phyloP scores from a whole-genome alignment of 179 eudicot genomes.

The Amaranthus tricolor region DNA sequence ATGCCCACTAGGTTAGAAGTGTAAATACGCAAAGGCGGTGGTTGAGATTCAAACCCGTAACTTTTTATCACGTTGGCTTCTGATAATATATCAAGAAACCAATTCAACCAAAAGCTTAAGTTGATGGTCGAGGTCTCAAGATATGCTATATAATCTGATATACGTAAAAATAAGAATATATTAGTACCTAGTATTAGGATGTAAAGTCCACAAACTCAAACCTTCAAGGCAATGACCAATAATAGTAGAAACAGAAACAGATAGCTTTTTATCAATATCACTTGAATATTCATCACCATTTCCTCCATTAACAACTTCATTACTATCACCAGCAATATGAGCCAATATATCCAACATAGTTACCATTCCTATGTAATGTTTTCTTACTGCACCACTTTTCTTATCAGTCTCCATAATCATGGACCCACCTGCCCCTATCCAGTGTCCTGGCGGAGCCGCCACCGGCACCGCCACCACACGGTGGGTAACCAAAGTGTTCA shows the following conservation, averaged over 20 bases:
- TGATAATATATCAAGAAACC: no score
- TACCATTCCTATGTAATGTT: conserved; percentile 88
- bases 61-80: no score
- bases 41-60: no score
- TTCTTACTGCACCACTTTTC: conserved; percentile 71
- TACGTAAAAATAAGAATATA: no score
- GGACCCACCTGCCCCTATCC: conserved; percentile 95
- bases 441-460: conserved; percentile 96
- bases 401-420: conserved; percentile 91
- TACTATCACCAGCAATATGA: conserved; percentile 55
- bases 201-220: conserved; percentile 85
- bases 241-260: conserved; percentile 69
- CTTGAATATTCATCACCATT: conserved; percentile 1
- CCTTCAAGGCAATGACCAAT: conserved; percentile 85
- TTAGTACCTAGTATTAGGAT: conserved; percentile 60
- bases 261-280: conserved; percentile 44
- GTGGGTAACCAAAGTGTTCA: conserved; percentile 68
- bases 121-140: no score
- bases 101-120: no score
- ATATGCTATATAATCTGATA: no score
- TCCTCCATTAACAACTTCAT: conserved; percentile 23
- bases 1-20: no score
- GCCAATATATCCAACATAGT: conserved; percentile 87
- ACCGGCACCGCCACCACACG: conserved; percentile 79
- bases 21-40: no score